These are phyloP conservation scores for Penicillium taxi DNA, from an alignment of 495 filamentous ascomycete species.

Conservation along the genomic window DNA sequence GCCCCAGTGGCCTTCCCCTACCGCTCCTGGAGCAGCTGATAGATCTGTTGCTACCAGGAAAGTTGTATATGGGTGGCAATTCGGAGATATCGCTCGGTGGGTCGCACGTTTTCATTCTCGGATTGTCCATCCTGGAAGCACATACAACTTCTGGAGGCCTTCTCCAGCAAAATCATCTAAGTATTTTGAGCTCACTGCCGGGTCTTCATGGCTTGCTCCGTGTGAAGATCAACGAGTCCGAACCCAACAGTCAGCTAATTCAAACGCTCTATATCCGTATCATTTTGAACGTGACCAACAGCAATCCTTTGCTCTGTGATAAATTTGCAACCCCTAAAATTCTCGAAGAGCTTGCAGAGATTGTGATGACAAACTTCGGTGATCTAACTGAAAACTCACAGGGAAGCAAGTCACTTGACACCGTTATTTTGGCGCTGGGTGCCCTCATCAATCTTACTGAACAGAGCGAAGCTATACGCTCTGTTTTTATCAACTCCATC, in stretches of 20 bases:
- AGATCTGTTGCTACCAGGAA: slow-evolving; percentile 17
- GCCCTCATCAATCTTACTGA: slow-evolving; percentile 87
- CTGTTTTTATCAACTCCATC: slow-evolving; percentile 25
- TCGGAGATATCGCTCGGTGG: background rate
- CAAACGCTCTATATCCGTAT: slow-evolving; percentile 52
- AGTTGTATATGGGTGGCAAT: background rate
- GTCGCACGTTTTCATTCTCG: slow-evolving; percentile 22
- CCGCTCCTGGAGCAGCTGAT: slow-evolving; percentile 22
- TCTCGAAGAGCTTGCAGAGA: slow-evolving; percentile 46
- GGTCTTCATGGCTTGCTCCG: slow-evolving; percentile 23
- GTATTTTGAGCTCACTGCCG: slow-evolving; percentile 22
- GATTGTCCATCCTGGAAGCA: slow-evolving; percentile 59
- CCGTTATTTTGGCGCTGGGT: slow-evolving; percentile 70
- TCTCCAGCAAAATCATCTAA: slow-evolving; percentile 15
- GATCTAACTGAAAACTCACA: slow-evolving; percentile 33
- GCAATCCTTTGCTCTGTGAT: slow-evolving; percentile 58
- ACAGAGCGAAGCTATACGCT: slow-evolving; percentile 50
- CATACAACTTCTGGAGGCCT: slow-evolving; percentile 31
- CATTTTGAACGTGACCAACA: slow-evolving; percentile 81
- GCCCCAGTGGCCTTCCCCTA: slow-evolving; percentile 16
- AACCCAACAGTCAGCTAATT: slow-evolving; percentile 14
- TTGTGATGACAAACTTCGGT: slow-evolving; percentile 37
- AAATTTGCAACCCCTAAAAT: slow-evolving; percentile 52
- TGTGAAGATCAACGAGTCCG: slow-evolving; percentile 1
- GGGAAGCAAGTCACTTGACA: slow-evolving; percentile 47